These are phyloP conservation scores for Fistulifera pelliculosa DNA, from an alignment of 108 stramenopile species.

Conservation along the genomic window DNA sequence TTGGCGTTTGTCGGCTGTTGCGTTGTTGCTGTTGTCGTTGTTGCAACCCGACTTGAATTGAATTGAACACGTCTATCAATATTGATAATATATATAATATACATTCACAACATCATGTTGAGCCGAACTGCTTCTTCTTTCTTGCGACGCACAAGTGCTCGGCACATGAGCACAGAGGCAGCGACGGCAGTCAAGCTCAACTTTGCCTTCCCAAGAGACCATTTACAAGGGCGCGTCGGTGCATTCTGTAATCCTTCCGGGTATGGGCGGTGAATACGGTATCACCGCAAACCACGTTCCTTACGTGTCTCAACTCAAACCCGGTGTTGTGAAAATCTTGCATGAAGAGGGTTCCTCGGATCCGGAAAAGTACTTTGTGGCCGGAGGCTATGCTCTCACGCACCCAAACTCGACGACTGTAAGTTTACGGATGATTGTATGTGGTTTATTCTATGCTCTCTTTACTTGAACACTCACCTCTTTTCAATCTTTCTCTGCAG, in stretches of 20 bases:
- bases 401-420: conserved; percentile 87
- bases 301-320: conserved; percentile 93
- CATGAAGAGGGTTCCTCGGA: conserved; percentile 62
- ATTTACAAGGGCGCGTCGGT: conserved; percentile 83
- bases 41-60: too few species aligned
- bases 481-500: conserved; percentile 22
- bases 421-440: conserved; percentile 29
- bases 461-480: neutral
- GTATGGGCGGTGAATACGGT: conserved; percentile 93
- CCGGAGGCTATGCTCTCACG: conserved; percentile 92
- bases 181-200: conserved; percentile 73
- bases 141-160: conserved; percentile 19
- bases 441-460: neutral
- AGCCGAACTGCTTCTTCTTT: conserved; percentile 14
- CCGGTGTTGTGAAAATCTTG: conserved; percentile 89
- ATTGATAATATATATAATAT: conserved; percentile 2
- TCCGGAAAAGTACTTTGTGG: conserved; percentile 94
- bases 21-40: too few species aligned
- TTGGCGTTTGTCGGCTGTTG: too few species aligned
- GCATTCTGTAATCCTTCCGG: conserved; percentile 79
- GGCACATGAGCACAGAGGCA: conserved; percentile 33
- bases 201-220: conserved; percentile 84
- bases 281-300: conserved; percentile 93
- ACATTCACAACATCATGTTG: conserved; percentile 6
- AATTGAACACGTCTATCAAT: neutral